A percentile compares a stretch with the other conserved stretches of the same genome.
phyloP scores from a whole-genome alignment of 768 basidiomycete species.

The Suillus ampliporus region DNA sequence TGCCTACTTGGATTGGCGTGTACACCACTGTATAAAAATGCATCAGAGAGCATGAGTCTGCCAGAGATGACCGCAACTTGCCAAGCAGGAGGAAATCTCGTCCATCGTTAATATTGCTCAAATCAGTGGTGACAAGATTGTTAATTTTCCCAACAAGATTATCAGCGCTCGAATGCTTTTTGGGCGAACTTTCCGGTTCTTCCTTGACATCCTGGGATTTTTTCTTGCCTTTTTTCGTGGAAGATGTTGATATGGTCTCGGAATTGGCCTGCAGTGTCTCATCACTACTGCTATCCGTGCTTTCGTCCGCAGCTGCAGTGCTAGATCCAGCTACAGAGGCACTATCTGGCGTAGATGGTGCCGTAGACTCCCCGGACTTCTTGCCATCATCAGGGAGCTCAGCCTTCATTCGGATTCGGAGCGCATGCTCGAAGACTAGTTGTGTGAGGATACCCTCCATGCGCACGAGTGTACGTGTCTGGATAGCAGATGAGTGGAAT shows the following conservation, averaged over 20 bases:
- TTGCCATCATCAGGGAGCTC: conserved; percentile 22
- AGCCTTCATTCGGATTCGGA: conserved; percentile 55
- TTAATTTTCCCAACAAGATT: conserved; percentile 79
- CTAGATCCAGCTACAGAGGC: conserved; percentile 18
- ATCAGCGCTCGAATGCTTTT: conserved; percentile 30
- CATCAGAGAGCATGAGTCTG: not conserved
- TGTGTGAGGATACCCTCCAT: conserved; percentile 58
- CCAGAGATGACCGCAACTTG: not conserved
- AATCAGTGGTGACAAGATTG: conserved; percentile 66
- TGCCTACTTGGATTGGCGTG: conserved; percentile 17
- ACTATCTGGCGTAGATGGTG: conserved; percentile 15
- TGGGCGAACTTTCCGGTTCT: not conserved
- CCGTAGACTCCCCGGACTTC: conserved; percentile 3
- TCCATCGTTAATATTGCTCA: conserved; percentile 21
- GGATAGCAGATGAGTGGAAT: not conserved
- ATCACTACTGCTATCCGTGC: conserved; percentile 11
- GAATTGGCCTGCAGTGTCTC: conserved; percentile 6
- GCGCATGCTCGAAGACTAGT: conserved; percentile 58
- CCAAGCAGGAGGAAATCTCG: conserved; percentile 23
- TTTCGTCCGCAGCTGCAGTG: conserved; percentile 16
- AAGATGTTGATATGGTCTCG: not conserved
- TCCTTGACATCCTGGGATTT: conserved; percentile 7
- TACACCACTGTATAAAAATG: conserved; percentile 11
- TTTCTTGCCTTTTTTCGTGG: conserved; percentile 11
- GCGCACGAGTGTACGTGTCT: conserved; percentile 53